Evolutionary conservation across 805 yeast species (phyloP).

Genomic region (Metschnikowia amazonensis): DNA sequence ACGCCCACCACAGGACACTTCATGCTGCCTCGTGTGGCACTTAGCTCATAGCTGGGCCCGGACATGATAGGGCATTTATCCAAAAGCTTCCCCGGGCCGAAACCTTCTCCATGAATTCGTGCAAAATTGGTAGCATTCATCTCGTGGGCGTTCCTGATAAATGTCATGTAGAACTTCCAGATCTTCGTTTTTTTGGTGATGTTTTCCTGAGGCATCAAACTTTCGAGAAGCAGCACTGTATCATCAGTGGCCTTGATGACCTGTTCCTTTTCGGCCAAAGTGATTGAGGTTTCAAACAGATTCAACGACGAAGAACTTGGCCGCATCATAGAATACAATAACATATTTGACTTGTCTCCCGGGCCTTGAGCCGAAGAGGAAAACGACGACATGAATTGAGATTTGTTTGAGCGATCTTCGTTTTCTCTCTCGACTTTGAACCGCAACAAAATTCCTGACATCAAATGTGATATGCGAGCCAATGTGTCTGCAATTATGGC

Average conservation of each 20-base stretch:
- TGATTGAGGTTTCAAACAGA: constrained; percentile 5
- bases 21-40: constrained; percentile 13
- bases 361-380: background rate
- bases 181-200: constrained; percentile 20
- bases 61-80: constrained; percentile 20
- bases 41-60: constrained; percentile 31
- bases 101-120: constrained; percentile 21
- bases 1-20: constrained; percentile 19
- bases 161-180: constrained; percentile 40
- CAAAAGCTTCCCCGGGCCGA: constrained; percentile 15
- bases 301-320: background rate
- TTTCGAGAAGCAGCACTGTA: constrained; percentile 13
- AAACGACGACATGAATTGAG: constrained; percentile 5
- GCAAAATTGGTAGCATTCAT: constrained; percentile 29
- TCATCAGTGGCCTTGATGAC: constrained; percentile 15
- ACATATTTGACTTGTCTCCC: background rate
- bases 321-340: constrained; percentile 1
- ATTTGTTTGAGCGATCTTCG: background rate
- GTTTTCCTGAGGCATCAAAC: constrained; percentile 4
- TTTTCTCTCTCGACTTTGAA: constrained; percentile 14
- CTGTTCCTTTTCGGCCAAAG: constrained; percentile 12
- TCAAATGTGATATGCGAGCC: constrained; percentile 28
- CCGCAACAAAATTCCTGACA: constrained; percentile 32
- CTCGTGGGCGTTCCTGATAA: constrained; percentile 29
- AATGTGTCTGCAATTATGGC: constrained; percentile 28